Percentiles rank a stretch among this genome's conserved stretches.
These are phyloP conservation scores for Schrenkiella parvula DNA, from an alignment of 345 rosid genomes.

Conservation along the genomic window DNA sequence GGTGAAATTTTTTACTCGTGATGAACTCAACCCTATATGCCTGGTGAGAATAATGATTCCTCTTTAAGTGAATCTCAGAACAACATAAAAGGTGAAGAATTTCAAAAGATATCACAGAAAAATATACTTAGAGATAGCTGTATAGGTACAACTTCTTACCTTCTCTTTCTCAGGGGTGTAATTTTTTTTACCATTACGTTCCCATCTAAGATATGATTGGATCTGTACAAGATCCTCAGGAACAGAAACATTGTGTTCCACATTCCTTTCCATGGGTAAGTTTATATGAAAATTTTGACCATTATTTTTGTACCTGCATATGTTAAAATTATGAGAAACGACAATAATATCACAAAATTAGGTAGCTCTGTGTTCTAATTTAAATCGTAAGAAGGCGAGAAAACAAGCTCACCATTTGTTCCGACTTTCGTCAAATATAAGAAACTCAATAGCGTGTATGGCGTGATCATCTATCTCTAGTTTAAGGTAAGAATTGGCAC, in stretches of 20 bases:
- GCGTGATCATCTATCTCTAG: conserved; percentile 78
- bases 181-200: conserved; percentile 89
- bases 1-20: background rate
- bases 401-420: conserved; percentile 68
- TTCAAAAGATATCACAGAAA: conserved; percentile 5
- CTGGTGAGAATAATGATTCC: conserved; percentile 8
- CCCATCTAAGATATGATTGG: conserved; percentile 97
- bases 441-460: conserved; percentile 86
- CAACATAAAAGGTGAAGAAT: conserved; percentile 13
- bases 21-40: conserved; percentile 14
- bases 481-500: conserved; percentile 54
- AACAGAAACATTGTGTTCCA: conserved; percentile 44
- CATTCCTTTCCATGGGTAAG: conserved; percentile 50
- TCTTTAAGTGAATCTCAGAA: background rate
- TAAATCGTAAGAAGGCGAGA: background rate
- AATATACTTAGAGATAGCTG: background rate
- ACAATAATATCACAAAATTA: background rate
- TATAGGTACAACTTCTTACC: conserved; percentile 19
- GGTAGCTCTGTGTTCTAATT: conserved; percentile 2
- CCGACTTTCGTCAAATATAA: conserved; percentile 71
- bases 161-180: conserved; percentile 63
- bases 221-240: conserved; percentile 96
- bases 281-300: conserved; percentile 79
- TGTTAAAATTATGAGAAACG: conserved; percentile 20
- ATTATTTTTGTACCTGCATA: conserved; percentile 77